Base-by-base conservation (phyloP, 495 filamentous ascomycete species). In the Podospora fimiseda region DNA sequence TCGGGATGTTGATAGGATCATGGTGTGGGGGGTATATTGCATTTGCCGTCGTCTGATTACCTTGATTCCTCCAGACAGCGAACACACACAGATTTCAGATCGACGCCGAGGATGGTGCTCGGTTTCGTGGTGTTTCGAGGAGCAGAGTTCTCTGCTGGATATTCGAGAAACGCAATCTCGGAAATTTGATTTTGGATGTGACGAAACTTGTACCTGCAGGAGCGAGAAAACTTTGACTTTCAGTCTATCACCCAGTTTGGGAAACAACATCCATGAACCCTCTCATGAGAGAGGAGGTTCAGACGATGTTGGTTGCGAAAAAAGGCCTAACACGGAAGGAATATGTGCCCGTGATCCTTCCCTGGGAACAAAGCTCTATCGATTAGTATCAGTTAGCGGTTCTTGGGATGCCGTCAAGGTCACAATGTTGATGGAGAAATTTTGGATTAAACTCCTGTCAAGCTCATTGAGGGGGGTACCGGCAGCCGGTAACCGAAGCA, bases 121-220 rank as follows among this genome's bases (percentile, higher is more conserved):
- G 66, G n/a, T 69, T 65, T 69, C 61, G 58, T 56, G 50, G 50
- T 46, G 66, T 66, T 65, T 69, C 61, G 63, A 61, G 46, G 33
- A 54, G 51, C 55, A 11, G 11, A 15, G 44, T 30, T 15, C 20
- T 33, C 14, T 13, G n/a, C n/a, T 20, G 42, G 44, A 36, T 18
- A 30, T 30, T 23, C 11, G 23, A 47, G 50, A 43, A 48, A 37
- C 23, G 16, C 20, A 48, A 45, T 39, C 23, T 16, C 33, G 44
- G 47, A 41, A 7, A 14, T 14, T 19, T 19, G 7, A 13, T 44
- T 44, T 22, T 22, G 22, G 23, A 18, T 22, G 22, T 13, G 14
- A 22, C 6, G 9, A 19, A 19, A 21, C 18, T 13, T 44, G 20
- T 14, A 44, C 23, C 42, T 20, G 42, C 39, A 14, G 39, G 14